Base-by-base conservation (phyloP, 106 monocot genomes). In the Acanthochlamys bracteata region DNA sequence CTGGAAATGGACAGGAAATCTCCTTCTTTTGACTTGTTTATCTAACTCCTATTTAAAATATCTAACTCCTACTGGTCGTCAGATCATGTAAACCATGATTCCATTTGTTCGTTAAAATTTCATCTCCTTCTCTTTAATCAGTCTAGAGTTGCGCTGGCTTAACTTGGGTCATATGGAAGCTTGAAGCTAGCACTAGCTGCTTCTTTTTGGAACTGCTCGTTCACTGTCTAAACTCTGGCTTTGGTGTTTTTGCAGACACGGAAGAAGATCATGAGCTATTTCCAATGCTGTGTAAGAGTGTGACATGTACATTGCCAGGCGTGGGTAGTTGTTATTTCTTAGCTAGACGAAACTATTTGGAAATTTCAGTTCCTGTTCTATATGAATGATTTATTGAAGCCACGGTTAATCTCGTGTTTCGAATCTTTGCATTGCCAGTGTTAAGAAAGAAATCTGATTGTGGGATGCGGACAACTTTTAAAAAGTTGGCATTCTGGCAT, bases 251-350 rank as follows among this genome's bases (percentile, higher is more conserved):
- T 78, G 82, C 74, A 83, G 82, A 66, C 56, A 20, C 71, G 71
- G 58, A 83, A 69, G 67, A 83, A 39, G 75, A 64, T 83, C 20
- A 53, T 75, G 68, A 75, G 75, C 72, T 83, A 75, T 69, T 83
- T 83, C 68, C 60, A 69, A 19, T 79, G 79, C 52, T 83, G 79
- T 69, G 71, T 73, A 61, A 51, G 75, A 27, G 83, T 75, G 41
- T 83, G 59, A 83, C 49, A 49, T n/a, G 6, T 33, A 33, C 33
- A 33, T 33, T 33, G 33, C 33, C n/a, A 33, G 33, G 33, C 33
- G 1, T 33, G n/a, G 33, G 1, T 33, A 33, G 33, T 33, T 6
- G 33, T 33, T 33, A 33, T 33, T 33, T 33, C 33, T 33, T 33
- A 33, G n/a, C 33, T 33, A 3, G 4, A 33, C 33, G 33, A 33